phyloP scores from a whole-genome alignment of 768 basidiomycete species.

The Lactifluus rugatus region DNA sequence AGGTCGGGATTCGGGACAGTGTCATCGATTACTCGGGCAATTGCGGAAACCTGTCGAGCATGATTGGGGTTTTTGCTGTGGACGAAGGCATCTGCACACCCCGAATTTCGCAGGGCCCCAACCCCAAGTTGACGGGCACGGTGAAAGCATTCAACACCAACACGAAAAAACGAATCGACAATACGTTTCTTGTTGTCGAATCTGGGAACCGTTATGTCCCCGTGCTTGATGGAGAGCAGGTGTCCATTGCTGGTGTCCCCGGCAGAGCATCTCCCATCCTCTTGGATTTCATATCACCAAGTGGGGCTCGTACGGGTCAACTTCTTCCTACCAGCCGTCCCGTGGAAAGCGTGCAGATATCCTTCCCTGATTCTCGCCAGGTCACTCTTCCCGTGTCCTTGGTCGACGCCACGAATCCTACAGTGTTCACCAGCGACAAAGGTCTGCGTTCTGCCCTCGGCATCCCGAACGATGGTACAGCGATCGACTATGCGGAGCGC shows the following conservation, averaged over 20 bases:
- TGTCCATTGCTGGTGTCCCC: conserved; percentile 57
- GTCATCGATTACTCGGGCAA: conserved; percentile 62
- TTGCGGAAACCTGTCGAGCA: conserved; percentile 65
- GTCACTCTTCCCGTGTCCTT: conserved; percentile 36
- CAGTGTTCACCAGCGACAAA: conserved; percentile 45
- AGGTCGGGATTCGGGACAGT: conserved; percentile 44
- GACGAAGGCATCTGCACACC: conserved; percentile 48
- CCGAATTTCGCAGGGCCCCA: conserved; percentile 10
- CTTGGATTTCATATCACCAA: conserved; percentile 56
- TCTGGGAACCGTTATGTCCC: conserved; percentile 24
- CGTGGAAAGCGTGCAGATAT: conserved; percentile 35
- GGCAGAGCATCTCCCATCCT: conserved; percentile 55
- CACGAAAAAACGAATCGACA: conserved; percentile 57
- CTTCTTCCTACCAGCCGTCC: conserved; percentile 54
- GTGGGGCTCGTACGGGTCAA: conserved; percentile 60
- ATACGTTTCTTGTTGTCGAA: conserved; percentile 49
- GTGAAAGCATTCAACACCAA: conserved; percentile 64
- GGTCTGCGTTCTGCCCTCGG: conserved; percentile 36
- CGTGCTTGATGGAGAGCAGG: conserved; percentile 37
- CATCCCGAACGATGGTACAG: conserved; percentile 19
- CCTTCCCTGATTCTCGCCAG: conserved; percentile 14
- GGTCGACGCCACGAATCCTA: conserved; percentile 69
- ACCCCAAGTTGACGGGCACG: conserved; percentile 24
- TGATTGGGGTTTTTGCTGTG: conserved; percentile 64
- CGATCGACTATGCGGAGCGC: conserved; percentile 20